These are phyloP conservation scores for Arachis hypogaea DNA, from an alignment of 306 rosid species.

Conservation along the genomic window DNA sequence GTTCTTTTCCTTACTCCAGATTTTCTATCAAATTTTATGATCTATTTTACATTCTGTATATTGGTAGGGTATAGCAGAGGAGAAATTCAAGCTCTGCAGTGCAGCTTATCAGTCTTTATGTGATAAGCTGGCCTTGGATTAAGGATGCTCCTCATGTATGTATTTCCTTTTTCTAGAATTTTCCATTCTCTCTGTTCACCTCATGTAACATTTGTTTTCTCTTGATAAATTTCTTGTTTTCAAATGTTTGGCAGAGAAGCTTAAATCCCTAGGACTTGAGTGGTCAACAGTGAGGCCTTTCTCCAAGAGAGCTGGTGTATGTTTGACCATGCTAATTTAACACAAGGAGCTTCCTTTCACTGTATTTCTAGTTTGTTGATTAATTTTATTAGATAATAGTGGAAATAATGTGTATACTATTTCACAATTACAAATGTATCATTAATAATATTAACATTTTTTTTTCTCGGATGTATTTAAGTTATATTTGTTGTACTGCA, in stretches of 20 bases:
- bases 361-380: slow-evolving; percentile 23
- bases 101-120: slow-evolving; percentile 79
- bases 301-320: not conserved
- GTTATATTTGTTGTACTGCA: not conserved
- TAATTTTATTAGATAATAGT: slow-evolving; percentile 15
- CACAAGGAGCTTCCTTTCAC: slow-evolving; percentile 22
- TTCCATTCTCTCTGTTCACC: slow-evolving; percentile 24
- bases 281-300: no score
- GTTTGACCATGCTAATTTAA: slow-evolving; percentile 33
- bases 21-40: slow-evolving; percentile 8
- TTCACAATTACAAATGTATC: slow-evolving; percentile 22
- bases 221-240: no score
- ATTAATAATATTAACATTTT: not conserved
- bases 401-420: slow-evolving; percentile 33
- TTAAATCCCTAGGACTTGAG: no score
- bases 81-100: slow-evolving; percentile 80
- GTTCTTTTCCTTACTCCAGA: not conserved
- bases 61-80: slow-evolving; percentile 68
- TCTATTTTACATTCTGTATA: not conserved
- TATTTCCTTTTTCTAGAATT: slow-evolving; percentile 10
- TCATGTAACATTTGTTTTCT: not conserved
- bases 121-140: slow-evolving; percentile 56
- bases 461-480: not conserved
- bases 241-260: no score
- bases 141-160: slow-evolving; percentile 31